phyloP scores from a whole-genome alignment of 495 filamentous ascomycete genomes.

The Talaromyces adpressus region DNA sequence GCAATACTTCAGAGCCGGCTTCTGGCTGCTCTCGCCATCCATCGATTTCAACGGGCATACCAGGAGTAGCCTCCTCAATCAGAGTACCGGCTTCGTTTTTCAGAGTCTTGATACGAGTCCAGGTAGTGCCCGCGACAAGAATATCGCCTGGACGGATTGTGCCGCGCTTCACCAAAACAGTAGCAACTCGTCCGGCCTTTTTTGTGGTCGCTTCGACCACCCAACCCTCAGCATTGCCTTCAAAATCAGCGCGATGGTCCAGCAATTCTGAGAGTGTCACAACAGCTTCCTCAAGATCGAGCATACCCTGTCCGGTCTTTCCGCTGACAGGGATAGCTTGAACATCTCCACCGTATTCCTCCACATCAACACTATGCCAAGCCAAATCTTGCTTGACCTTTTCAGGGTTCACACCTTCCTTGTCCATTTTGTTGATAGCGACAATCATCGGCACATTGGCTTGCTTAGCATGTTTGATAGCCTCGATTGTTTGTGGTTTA shows the following conservation, averaged over 20 bases:
- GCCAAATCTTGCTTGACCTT: slow-evolving; percentile 83
- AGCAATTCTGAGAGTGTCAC: slow-evolving; percentile 78
- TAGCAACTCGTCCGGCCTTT: slow-evolving; percentile 77
- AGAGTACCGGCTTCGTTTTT: slow-evolving; percentile 76
- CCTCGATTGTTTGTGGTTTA: slow-evolving; percentile 94
- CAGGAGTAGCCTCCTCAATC: slow-evolving; percentile 71
- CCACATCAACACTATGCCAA: slow-evolving; percentile 79
- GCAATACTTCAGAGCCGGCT: slow-evolving; percentile 84
- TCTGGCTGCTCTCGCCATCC: slow-evolving; percentile 88
- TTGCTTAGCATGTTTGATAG: slow-evolving; percentile 86
- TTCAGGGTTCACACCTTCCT: slow-evolving; percentile 68
- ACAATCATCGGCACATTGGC: slow-evolving; percentile 94
- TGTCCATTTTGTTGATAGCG: slow-evolving; percentile 97
- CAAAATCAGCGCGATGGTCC: slow-evolving; percentile 74
- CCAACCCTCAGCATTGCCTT: slow-evolving; percentile 84
- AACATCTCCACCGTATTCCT: slow-evolving; percentile 92
- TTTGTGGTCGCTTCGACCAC: slow-evolving; percentile 90
- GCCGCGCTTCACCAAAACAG: slow-evolving; percentile 79
- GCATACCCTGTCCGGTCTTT: slow-evolving; percentile 89
- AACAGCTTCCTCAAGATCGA: slow-evolving; percentile 84
- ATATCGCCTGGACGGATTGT: slow-evolving; percentile 76
- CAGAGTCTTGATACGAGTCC: slow-evolving; percentile 74
- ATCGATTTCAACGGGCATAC: slow-evolving; percentile 83
- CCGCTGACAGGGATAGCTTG: slow-evolving; percentile 87
- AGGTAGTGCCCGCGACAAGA: slow-evolving; percentile 80